phyloP scores from a whole-genome alignment of 257 asterid genomes.

The Ajuga chamaepitys region DNA sequence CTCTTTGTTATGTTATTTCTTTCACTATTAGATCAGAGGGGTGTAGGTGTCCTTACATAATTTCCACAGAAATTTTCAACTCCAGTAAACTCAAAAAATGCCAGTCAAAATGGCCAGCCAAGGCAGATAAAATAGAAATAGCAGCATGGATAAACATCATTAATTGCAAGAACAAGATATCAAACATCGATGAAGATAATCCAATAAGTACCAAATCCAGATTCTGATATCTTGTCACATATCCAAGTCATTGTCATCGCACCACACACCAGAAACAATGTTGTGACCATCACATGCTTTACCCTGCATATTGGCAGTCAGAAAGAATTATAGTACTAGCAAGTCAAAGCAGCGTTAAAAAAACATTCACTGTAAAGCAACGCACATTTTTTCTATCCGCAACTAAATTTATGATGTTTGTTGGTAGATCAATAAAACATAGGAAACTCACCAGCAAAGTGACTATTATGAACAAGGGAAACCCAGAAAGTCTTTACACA shows the following conservation, averaged over 20 bases:
- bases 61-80: not conserved
- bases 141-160: not conserved
- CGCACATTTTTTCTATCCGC: not conserved
- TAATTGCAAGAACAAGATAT: not conserved
- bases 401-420: too few relatives aligned
- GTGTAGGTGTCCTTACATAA: not conserved
- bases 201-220: slow-evolving; percentile 72
- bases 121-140: not conserved
- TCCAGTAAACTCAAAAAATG: not conserved
- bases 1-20: not conserved
- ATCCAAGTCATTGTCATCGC: slow-evolving; percentile 97
- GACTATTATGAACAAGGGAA: not conserved
- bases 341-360: not conserved
- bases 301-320: slow-evolving; percentile 44
- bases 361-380: not conserved
- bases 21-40: not conserved
- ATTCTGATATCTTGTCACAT: slow-evolving; percentile 83
- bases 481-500: not conserved
- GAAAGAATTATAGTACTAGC: not conserved
- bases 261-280: slow-evolving; percentile 76
- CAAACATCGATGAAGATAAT: not conserved
- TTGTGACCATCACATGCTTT: slow-evolving; percentile 78
- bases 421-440: too few relatives aligned
- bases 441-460: not conserved
- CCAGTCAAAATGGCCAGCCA: not conserved